A percentile compares a stretch with the other conserved stretches of the same genome.
phyloP scores from a whole-genome alignment of 345 rosid species.

The Odontarrhena argentea region DNA sequence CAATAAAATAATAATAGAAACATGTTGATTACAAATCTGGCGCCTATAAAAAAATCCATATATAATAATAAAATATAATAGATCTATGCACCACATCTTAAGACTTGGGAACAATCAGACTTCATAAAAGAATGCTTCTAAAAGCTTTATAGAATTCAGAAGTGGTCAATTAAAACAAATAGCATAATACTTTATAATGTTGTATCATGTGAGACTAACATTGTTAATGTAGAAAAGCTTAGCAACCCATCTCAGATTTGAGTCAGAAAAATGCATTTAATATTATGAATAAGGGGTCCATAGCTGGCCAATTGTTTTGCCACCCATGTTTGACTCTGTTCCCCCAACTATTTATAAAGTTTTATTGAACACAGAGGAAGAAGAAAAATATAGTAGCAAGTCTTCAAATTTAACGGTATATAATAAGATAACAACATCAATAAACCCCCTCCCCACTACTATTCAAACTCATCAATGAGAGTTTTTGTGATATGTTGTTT shows the following conservation, averaged over 20 bases:
- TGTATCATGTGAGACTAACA: constrained; percentile 3
- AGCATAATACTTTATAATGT: neutral
- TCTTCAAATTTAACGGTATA: constrained; percentile 1
- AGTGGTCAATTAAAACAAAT: constrained; percentile 8
- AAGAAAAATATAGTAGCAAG: neutral
- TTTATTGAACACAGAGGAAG: neutral
- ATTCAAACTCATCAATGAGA: neutral
- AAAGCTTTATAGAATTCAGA: neutral
- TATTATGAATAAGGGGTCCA: neutral
- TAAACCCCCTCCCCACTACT: constrained; percentile 16
- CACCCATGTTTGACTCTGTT: constrained; percentile 32
- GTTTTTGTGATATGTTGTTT: constrained; percentile 4
- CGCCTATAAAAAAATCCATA: neutral
- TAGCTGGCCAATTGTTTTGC: constrained; percentile 21
- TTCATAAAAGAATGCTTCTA: neutral
- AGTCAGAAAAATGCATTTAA: constrained; percentile 25
- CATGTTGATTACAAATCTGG: constrained; percentile 19
- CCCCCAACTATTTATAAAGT: neutral
- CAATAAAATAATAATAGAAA: neutral
- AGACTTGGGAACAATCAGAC: constrained; percentile 7
- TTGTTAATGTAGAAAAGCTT: constrained; percentile 1
- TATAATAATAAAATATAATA: neutral
- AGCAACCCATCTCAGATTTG: neutral
- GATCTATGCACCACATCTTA: constrained; percentile 8
- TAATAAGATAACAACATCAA: neutral